phyloP scores from a whole-genome alignment of 257 asterid genomes.

The Fraxinus pennsylvanica region DNA sequence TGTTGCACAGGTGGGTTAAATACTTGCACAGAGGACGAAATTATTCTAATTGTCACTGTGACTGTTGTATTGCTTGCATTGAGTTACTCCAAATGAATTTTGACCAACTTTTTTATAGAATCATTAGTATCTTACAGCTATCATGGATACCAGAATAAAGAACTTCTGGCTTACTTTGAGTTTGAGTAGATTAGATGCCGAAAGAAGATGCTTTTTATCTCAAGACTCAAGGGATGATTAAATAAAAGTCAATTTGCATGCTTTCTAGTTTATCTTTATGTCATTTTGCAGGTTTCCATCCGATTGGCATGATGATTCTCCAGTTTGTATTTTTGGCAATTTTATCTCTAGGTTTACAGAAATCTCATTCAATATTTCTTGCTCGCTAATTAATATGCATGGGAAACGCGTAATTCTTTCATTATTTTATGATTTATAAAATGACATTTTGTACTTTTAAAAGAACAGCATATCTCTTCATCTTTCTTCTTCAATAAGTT shows the following conservation, averaged over 20 bases:
- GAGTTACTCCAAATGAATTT: slow-evolving; percentile 15
- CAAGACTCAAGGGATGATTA: not conserved
- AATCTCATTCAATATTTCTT: not conserved
- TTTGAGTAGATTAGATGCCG: not conserved
- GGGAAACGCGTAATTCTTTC: not conserved
- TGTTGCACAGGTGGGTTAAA: slow-evolving; percentile 74
- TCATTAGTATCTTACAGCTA: slow-evolving; percentile 5
- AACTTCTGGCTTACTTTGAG: not conserved
- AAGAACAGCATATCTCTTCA: not conserved
- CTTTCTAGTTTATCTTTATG: not conserved
- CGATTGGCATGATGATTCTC: not conserved
- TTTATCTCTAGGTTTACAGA: not conserved
- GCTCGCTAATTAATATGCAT: not conserved
- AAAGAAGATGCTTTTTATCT: not conserved
- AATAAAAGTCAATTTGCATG: not conserved
- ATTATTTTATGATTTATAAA: not conserved
- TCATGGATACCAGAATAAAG: not conserved
- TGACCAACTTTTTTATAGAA: slow-evolving; percentile 11
- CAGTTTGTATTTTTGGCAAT: not conserved
- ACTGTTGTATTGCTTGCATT: slow-evolving; percentile 6
- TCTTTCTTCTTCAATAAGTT: not conserved
- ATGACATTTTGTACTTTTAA: not conserved
- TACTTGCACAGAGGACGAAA: slow-evolving; percentile 11
- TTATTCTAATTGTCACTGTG: not conserved
- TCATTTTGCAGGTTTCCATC: not conserved